Conservation (phyloP, 2,329 filamentous ascomycete genomes). For the Penicillium digitatum region DNA sequence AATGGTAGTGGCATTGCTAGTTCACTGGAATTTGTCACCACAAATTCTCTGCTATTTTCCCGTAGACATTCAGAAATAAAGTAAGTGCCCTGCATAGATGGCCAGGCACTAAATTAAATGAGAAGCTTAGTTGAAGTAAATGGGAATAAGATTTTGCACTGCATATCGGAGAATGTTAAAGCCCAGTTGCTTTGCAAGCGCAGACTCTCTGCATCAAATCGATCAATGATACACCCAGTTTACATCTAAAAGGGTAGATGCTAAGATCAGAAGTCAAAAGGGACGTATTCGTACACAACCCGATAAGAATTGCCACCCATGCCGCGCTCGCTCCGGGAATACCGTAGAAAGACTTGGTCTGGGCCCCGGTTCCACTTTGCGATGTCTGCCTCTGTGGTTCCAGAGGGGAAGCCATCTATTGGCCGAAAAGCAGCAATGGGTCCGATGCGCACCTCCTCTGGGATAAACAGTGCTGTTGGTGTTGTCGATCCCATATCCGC, state of each 20-base stretch:
- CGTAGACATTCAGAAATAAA: background rate
- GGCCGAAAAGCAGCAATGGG: constrained; percentile 26
- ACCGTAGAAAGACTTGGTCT: constrained; percentile 23
- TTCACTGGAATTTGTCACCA: background rate
- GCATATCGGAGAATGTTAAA: background rate
- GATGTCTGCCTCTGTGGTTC: constrained; percentile 18
- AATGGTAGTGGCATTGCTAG: too few relatives aligned
- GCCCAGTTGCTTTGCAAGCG: background rate
- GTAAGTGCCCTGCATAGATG: background rate
- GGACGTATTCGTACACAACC: constrained; percentile 22
- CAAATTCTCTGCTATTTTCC: too few relatives aligned
- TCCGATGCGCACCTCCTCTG: constrained; percentile 27
- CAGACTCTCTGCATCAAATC: background rate
- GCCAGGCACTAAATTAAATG: background rate
- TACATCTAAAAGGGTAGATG: background rate
- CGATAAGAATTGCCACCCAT: constrained; percentile 15
- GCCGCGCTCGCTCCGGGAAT: constrained; percentile 23
- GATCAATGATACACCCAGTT: background rate
- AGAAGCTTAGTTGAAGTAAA: too few relatives aligned
- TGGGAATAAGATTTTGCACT: background rate
- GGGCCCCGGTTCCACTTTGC: constrained; percentile 16
- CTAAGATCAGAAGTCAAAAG: constrained; percentile 12
- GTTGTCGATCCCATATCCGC: background rate
- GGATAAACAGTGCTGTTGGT: constrained; percentile 11
- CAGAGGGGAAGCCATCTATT: constrained; percentile 17